A percentile compares a stretch with the other conserved stretches of the same genome.
These are phyloP conservation scores for Mycena metata DNA, from an alignment of 768 basidiomycete species.

Conservation along the genomic window DNA sequence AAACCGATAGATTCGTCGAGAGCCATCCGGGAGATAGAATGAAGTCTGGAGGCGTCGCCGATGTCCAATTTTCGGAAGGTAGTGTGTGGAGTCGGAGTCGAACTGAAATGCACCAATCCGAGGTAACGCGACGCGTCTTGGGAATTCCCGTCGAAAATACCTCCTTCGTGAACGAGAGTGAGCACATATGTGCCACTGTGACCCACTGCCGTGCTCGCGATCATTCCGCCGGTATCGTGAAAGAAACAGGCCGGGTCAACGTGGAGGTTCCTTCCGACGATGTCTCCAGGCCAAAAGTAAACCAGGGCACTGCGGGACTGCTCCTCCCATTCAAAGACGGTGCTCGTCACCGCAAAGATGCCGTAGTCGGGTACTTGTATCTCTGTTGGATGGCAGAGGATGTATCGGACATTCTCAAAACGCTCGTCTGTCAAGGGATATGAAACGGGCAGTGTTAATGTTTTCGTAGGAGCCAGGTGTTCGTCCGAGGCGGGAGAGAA, in stretches of 20 bases:
- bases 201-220: not conserved
- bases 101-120: not conserved
- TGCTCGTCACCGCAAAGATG: not conserved
- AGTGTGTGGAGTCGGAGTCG: not conserved
- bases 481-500: not conserved
- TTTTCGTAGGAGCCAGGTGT: not conserved
- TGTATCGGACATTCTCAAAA: not conserved
- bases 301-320: not conserved
- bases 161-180: too few relatives aligned
- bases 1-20: slow-evolving; percentile 5
- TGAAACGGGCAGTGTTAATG: not conserved
- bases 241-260: not conserved
- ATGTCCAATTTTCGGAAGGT: slow-evolving; percentile 2
- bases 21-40: not conserved
- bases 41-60: not conserved
- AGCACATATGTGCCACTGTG: not conserved
- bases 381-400: not conserved
- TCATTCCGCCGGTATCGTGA: not conserved
- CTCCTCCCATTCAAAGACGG: too few relatives aligned
- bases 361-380: not conserved
- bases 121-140: not conserved
- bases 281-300: not conserved
- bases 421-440: not conserved
- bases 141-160: too few relatives aligned
- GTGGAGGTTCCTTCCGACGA: not conserved